Percentiles rank a stretch among this genome's conserved stretches.
phyloP scores from a whole-genome alignment of 164 flowering plant genomes.

The Aristolochia californica region DNA sequence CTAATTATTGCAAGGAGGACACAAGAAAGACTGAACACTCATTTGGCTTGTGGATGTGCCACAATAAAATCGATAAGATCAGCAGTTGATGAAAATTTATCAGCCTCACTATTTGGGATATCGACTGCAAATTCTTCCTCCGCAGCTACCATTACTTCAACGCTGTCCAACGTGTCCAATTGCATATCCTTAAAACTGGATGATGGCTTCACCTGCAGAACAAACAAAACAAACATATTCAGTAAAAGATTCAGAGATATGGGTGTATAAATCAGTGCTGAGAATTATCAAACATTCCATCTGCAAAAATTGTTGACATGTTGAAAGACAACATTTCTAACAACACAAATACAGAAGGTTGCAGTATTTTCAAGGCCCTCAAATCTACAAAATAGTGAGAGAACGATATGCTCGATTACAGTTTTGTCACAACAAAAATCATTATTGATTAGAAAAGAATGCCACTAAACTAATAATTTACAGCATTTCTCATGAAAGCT shows the following conservation, averaged over 20 bases:
- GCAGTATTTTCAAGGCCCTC: too few species aligned
- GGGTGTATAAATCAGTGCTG: not conserved
- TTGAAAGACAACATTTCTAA: too few species aligned
- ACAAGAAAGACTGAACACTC: constrained; percentile 9
- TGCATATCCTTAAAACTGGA: constrained; percentile 35
- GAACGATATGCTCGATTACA: too few species aligned
- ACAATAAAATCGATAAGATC: constrained; percentile 33
- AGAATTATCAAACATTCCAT: not conserved
- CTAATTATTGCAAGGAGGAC: not conserved
- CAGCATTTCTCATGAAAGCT: too few species aligned
- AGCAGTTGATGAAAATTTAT: constrained; percentile 27
- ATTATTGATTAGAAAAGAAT: too few species aligned
- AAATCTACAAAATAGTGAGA: too few species aligned
- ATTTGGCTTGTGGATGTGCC: constrained; percentile 34
- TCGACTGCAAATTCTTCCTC: constrained; percentile 38
- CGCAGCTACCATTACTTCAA: constrained; percentile 30
- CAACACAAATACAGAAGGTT: too few species aligned
- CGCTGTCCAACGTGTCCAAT: constrained; percentile 29
- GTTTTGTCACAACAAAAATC: too few species aligned
- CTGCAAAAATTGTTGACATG: too few species aligned
- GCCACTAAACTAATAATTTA: too few species aligned
- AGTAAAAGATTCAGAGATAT: not conserved
- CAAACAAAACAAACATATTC: not conserved
- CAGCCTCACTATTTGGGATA: constrained; percentile 31
- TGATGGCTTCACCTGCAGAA: constrained; percentile 26